Conservation (phyloP, 2,329 filamentous ascomycete species). For the Pseudophaeomoniella oleicola region DNA sequence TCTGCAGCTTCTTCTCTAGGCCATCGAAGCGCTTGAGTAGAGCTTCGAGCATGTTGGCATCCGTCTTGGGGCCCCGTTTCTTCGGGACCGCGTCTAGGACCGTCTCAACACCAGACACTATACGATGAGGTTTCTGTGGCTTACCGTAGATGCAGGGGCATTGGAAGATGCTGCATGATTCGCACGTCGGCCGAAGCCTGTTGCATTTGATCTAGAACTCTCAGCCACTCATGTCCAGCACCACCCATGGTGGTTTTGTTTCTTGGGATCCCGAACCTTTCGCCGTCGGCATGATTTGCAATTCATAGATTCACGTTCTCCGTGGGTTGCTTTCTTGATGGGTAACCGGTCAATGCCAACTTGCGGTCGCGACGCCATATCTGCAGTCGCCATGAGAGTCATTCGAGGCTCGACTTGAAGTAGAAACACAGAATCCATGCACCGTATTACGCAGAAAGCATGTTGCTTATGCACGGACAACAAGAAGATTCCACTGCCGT, state of each 20-base stretch:
- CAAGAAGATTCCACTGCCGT: too few species aligned
- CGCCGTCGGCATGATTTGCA: conserved; percentile 88
- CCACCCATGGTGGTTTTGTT: conserved; percentile 3
- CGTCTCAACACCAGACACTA: too few species aligned
- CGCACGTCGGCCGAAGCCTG: conserved; percentile 66
- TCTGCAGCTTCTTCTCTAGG: conserved; percentile 64
- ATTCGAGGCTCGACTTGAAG: background rate
- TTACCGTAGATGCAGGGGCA: conserved; percentile 78
- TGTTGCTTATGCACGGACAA: too few species aligned
- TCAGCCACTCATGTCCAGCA: conserved; percentile 5
- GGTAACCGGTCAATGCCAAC: conserved; percentile 70
- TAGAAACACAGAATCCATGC: background rate
- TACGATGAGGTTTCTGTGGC: too few species aligned
- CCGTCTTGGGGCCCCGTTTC: conserved; percentile 79
- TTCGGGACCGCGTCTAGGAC: conserved; percentile 70
- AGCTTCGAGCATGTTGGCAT: conserved; percentile 59
- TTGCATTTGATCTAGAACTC: conserved; percentile 73
- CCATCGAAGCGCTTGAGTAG: conserved; percentile 74
- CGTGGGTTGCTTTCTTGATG: conserved; percentile 53
- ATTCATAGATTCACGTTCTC: conserved; percentile 84
- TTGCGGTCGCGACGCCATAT: conserved; percentile 51
- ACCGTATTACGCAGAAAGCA: background rate
- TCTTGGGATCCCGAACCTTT: conserved; percentile 46
- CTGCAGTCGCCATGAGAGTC: background rate
- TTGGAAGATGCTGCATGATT: conserved; percentile 80